These are phyloP conservation scores for Erodium chrysanthum DNA, from an alignment of 441 rosid species.

Conservation along the genomic window DNA sequence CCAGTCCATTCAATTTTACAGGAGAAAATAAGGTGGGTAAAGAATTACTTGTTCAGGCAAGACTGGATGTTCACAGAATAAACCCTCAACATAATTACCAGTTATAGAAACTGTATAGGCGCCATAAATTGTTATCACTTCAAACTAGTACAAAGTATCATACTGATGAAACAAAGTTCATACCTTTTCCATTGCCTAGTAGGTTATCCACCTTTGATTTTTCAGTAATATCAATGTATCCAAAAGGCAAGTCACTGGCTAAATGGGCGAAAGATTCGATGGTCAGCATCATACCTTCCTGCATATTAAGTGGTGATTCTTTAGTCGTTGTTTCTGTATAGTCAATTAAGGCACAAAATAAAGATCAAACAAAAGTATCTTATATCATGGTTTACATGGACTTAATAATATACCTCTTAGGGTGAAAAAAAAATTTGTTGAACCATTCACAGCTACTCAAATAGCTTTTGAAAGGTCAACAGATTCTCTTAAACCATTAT, in stretches of 20 bases:
- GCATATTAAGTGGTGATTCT: conserved; percentile 23
- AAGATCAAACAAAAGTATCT: conserved; percentile 7
- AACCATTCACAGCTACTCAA: conserved; percentile 6
- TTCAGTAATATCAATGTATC: conserved; percentile 26
- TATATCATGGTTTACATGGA: not conserved
- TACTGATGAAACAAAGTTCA: conserved; percentile 20
- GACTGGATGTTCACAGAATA: not conserved
- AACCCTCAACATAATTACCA: conserved; percentile 14
- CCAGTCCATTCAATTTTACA: conserved; percentile 5
- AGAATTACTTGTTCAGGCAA: not conserved
- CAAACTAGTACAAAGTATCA: not conserved
- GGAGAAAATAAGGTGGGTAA: not conserved
- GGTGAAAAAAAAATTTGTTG: not conserved
- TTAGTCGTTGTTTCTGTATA: conserved; percentile 5
- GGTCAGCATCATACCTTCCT: conserved; percentile 73
- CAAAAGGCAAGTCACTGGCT: conserved; percentile 33
- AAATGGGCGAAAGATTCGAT: conserved; percentile 52
- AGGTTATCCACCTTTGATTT: conserved; percentile 63
- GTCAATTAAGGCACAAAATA: not conserved
- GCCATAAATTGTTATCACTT: not conserved
- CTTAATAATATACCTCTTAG: not conserved
- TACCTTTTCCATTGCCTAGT: conserved; percentile 84
- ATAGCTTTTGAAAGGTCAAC: not conserved
- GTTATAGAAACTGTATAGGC: not conserved
- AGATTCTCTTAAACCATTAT: not conserved